Conservation (phyloP, 257 asterid species). For the Nicotiana obtusifolia region DNA sequence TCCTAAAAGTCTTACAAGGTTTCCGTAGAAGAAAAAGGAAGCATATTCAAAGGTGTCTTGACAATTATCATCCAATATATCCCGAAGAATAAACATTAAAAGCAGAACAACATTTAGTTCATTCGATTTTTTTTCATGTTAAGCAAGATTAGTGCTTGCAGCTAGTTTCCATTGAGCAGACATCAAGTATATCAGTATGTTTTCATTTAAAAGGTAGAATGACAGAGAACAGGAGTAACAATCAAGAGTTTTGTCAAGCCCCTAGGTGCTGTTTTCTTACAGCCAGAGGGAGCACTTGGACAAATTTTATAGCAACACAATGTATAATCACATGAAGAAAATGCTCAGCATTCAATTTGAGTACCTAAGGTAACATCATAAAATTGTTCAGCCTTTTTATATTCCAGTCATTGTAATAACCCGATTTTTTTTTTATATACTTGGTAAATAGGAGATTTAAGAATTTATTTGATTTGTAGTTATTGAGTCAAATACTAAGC, state of each 20-base stretch:
- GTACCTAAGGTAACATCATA: background rate
- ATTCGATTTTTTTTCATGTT: background rate
- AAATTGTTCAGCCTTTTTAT: background rate
- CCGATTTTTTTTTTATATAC: too few relatives aligned
- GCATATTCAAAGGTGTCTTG: background rate
- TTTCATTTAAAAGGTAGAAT: background rate
- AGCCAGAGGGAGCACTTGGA: conserved; percentile 4
- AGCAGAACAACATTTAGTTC: background rate
- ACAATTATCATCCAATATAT: background rate
- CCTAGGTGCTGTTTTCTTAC: background rate
- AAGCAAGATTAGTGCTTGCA: background rate
- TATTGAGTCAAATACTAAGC: too few relatives aligned
- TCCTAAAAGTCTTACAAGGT: background rate
- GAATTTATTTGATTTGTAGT: too few relatives aligned
- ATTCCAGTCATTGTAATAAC: too few relatives aligned
- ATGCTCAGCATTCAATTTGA: background rate
- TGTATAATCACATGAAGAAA: background rate
- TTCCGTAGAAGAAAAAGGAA: background rate
- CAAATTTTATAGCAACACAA: background rate
- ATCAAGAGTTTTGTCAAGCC: background rate
- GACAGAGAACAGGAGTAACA: background rate
- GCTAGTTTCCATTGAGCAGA: background rate
- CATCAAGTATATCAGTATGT: background rate
- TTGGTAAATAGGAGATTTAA: too few relatives aligned
- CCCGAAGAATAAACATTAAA: background rate